These are phyloP conservation scores for Jamesozyma hellenica DNA, from an alignment of 805 yeast species.

Conservation along the genomic window DNA sequence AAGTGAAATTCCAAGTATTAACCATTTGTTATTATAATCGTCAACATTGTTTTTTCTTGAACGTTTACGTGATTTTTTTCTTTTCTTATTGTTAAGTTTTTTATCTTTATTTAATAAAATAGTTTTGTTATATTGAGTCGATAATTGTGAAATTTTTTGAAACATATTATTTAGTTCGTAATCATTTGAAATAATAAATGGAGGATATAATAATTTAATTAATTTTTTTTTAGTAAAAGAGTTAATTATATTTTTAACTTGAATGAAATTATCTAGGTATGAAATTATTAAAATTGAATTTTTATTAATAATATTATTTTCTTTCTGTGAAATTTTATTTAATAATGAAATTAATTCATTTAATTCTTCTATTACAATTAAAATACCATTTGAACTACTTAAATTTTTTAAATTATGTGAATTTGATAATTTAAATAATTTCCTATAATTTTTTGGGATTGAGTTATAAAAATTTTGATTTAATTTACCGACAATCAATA, in stretches of 20 bases:
- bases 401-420: slow-evolving; percentile 12
- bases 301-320: slow-evolving; percentile 1
- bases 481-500: slow-evolving; percentile 22
- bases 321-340: slow-evolving; percentile 16
- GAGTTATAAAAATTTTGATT: slow-evolving; percentile 17
- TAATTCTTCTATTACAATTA: slow-evolving; percentile 19
- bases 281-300: slow-evolving; percentile 21
- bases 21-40: slow-evolving; percentile 4
- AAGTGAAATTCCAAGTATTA: slow-evolving; percentile 22
- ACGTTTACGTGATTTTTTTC: neutral
- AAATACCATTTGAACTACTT: slow-evolving; percentile 12
- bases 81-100: slow-evolving; percentile 1
- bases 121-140: neutral
- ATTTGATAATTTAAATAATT: slow-evolving; percentile 17
- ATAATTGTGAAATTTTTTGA: neutral
- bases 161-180: slow-evolving; percentile 17
- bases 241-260: slow-evolving; percentile 18
- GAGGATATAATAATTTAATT: slow-evolving; percentile 19
- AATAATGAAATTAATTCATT: slow-evolving; percentile 18
- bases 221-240: slow-evolving; percentile 13
- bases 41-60: neutral
- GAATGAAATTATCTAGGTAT: slow-evolving; percentile 21
- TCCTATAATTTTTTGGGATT: slow-evolving; percentile 18
- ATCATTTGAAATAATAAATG: slow-evolving; percentile 16
- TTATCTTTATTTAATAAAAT: neutral